Evolutionary conservation across 2,329 filamentous ascomycete genomes (phyloP).

Genomic region (Periconia sp.): DNA sequence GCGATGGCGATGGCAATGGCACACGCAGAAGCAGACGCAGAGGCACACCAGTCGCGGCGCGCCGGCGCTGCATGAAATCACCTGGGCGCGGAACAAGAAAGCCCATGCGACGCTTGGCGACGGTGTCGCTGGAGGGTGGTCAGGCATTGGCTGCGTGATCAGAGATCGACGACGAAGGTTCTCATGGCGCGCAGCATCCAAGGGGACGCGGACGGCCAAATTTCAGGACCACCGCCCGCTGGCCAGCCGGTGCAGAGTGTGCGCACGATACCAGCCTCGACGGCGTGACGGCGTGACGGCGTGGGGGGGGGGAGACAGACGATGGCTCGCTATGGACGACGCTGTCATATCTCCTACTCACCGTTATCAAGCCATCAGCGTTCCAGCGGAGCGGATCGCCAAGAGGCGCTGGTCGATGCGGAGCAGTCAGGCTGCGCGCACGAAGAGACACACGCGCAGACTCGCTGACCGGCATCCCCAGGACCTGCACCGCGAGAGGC

Average conservation of each 20-base stretch:
- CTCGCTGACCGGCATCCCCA: conserved; percentile 3
- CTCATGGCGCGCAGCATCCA: conserved; percentile 2
- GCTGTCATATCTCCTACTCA: conserved; percentile 43
- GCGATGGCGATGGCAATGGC: too few relatives aligned
- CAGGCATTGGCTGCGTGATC: conserved; percentile 27
- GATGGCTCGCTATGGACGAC: conserved; percentile 14
- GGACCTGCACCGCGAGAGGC: not conserved
- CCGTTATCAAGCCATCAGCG: conserved; percentile 38
- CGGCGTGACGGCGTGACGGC: too few relatives aligned
- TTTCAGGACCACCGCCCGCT: conserved; percentile 13
- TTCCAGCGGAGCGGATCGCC: conserved; percentile 36
- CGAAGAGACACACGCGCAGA: conserved; percentile 6
- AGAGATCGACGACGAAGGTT: conserved; percentile 11
- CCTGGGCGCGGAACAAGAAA: conserved; percentile 14
- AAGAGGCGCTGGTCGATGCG: conserved; percentile 23
- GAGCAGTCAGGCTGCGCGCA: conserved; percentile 28
- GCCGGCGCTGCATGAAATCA: conserved; percentile 18
- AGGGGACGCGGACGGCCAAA: conserved; percentile 6
- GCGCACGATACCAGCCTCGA: too few relatives aligned
- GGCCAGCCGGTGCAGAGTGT: too few relatives aligned
- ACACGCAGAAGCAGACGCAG: too few relatives aligned
- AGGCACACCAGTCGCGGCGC: too few relatives aligned
- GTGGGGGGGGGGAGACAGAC: conserved; percentile 28
- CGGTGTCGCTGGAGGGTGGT: conserved; percentile 8
- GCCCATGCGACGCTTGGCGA: conserved; percentile 8